Evolutionary conservation across 1,284 basidiomycete species (phyloP).

Genomic region (Lignosus rhinocerotis): DNA sequence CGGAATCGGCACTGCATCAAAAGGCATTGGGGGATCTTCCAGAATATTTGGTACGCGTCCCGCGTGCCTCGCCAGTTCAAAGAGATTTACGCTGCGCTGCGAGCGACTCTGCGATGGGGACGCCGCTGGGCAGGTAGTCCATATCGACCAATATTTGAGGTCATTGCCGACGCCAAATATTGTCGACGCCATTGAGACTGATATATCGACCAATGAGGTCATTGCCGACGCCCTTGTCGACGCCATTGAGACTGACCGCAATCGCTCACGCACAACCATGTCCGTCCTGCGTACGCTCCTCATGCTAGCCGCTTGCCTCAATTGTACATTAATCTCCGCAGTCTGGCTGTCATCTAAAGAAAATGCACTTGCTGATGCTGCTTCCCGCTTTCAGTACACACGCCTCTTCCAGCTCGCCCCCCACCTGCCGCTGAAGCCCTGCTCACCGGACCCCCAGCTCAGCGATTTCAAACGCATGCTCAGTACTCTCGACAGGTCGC

Average conservation of each 20-base stretch:
- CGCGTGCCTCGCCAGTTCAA: not conserved
- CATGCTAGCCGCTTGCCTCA: constrained; percentile 7
- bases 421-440: not conserved
- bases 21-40: not conserved
- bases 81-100: not conserved
- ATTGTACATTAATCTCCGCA: not conserved
- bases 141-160: no score
- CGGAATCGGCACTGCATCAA: no score
- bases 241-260: constrained; percentile 6
- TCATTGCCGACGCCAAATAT: no score
- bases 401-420: constrained; percentile 6
- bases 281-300: constrained; percentile 2
- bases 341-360: constrained; percentile 5
- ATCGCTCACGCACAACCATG: constrained; percentile 4
- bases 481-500: constrained; percentile 7
- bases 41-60: no score
- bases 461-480: constrained; percentile 9
- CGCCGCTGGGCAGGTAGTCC: not conserved
- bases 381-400: constrained; percentile 11
- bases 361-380: constrained; percentile 12
- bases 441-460: constrained; percentile 4
- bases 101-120: constrained; percentile 6
- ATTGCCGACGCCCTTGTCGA: constrained; percentile 9
- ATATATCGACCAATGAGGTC: no score
- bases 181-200: no score